phyloP scores from a whole-genome alignment of 257 asterid species.

The Nicotiana tabacum region DNA sequence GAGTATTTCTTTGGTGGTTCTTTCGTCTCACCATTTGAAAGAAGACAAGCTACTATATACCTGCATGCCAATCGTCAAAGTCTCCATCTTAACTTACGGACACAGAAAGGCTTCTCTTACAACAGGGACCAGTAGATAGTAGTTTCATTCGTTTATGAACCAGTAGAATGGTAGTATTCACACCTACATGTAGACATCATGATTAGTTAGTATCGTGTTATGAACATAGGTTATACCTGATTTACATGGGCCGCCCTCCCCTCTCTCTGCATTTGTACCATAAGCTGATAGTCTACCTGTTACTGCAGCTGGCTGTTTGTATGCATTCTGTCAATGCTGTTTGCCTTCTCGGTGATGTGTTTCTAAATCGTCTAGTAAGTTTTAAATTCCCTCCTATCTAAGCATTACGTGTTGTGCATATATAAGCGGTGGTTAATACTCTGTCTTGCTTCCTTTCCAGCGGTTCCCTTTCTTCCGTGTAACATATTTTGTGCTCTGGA shows the following conservation, averaged over 20 bases:
- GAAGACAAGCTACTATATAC: no score
- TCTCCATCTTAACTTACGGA: no score
- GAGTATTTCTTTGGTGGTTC: no score
- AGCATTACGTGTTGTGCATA: neutral
- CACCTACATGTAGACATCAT: no score
- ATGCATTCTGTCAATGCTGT: constrained; percentile 71
- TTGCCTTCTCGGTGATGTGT: constrained; percentile 61
- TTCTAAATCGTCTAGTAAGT: constrained; percentile 58
- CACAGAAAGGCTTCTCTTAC: no score
- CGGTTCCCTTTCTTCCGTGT: constrained; percentile 80
- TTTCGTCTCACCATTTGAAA: no score
- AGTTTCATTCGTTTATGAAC: no score
- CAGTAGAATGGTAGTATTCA: no score
- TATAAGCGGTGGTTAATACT: constrained; percentile 12
- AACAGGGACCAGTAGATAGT: no score
- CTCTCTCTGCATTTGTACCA: neutral
- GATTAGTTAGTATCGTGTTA: neutral
- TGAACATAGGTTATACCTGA: neutral
- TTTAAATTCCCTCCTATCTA: neutral
- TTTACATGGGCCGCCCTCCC: neutral
- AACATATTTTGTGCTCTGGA: constrained; percentile 70
- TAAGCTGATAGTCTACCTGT: neutral
- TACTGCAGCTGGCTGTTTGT: constrained; percentile 49
- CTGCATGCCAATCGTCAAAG: no score
- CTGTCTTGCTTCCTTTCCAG: constrained; percentile 38